Evolutionary conservation across 495 filamentous ascomycete genomes (phyloP).

Genomic region (Aspergillus saccharolyticus): DNA sequence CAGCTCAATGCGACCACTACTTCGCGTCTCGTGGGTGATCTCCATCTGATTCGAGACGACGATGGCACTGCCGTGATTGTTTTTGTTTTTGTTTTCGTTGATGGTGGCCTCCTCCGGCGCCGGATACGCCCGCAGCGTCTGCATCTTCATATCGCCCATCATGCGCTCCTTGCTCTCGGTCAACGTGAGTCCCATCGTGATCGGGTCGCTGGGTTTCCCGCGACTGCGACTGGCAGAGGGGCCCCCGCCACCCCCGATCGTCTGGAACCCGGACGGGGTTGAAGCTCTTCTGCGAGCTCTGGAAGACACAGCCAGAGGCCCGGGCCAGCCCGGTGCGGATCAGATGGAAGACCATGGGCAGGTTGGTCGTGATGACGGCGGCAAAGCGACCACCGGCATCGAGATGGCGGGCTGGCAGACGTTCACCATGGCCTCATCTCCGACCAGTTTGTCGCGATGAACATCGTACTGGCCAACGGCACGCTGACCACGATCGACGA

Average conservation of each 20-base stretch:
- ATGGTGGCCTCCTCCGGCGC: not conserved
- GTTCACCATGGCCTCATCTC: conserved; percentile 22
- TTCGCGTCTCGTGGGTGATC: conserved; percentile 15
- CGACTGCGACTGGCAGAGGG: conserved; percentile 36
- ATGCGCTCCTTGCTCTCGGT: conserved; percentile 50
- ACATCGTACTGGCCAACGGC: conserved; percentile 15
- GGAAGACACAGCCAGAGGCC: conserved; percentile 26
- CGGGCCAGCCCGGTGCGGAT: conserved; percentile 39
- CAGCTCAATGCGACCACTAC: not conserved
- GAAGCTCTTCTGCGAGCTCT: conserved; percentile 26
- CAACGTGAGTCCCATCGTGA: conserved; percentile 41
- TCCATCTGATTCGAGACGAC: conserved; percentile 29
- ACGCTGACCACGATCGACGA: conserved; percentile 3
- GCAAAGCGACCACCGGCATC: conserved; percentile 44
- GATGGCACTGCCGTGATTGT: conserved; percentile 20
- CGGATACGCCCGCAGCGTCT: conserved; percentile 22
- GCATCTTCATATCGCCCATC: conserved; percentile 35
- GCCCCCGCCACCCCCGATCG: conserved; percentile 21
- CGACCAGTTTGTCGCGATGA: conserved; percentile 15
- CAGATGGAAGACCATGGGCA: conserved; percentile 51
- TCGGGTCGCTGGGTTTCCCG: conserved; percentile 38
- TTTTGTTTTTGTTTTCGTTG: not conserved
- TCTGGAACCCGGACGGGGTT: conserved; percentile 21
- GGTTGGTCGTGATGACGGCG: conserved; percentile 46
- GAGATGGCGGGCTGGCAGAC: conserved; percentile 47